Percentiles rank a stretch among this genome's conserved stretches.
phyloP scores from a whole-genome alignment of 2,329 filamentous ascomycete genomes.

The Xylaria sp. region DNA sequence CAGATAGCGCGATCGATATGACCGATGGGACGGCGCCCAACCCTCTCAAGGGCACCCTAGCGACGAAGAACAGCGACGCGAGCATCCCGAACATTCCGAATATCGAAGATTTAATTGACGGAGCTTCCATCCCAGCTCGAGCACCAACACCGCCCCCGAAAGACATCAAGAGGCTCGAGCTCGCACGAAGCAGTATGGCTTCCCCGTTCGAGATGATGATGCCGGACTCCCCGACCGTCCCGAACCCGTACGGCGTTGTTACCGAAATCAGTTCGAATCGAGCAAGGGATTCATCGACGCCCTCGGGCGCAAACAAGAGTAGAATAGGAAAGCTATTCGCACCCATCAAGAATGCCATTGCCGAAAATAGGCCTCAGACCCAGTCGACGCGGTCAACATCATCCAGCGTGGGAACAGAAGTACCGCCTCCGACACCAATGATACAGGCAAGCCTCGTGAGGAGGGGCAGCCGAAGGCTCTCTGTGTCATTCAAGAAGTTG shows the following conservation, averaged over 20 bases:
- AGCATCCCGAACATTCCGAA: constrained; percentile 30
- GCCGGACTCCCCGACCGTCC: constrained; percentile 12
- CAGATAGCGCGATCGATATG: constrained; percentile 47
- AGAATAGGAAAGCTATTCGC: constrained; percentile 32
- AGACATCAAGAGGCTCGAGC: constrained; percentile 35
- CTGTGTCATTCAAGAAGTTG: constrained; percentile 38
- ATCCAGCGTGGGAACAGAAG: constrained; percentile 21
- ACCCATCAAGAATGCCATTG: constrained; percentile 30
- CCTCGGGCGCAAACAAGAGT: constrained; percentile 11
- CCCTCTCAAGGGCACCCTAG: constrained; percentile 22
- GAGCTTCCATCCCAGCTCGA: constrained; percentile 32
- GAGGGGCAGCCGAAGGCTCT: constrained; percentile 35
- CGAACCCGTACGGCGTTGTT: constrained; percentile 27
- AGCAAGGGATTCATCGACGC: constrained; percentile 2
- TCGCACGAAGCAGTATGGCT: constrained; percentile 29
- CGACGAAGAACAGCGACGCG: constrained; percentile 25
- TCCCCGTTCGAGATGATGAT: constrained; percentile 28
- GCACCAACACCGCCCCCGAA: constrained; percentile 39
- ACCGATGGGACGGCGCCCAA: constrained; percentile 33
- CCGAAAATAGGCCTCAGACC: constrained; percentile 30
- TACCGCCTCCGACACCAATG: constrained; percentile 30
- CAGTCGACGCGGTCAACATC: constrained; percentile 32
- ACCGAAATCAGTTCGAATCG: constrained; percentile 33
- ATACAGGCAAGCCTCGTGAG: constrained; percentile 36
- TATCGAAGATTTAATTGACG: constrained; percentile 35